Evolutionary conservation across 2,329 filamentous ascomycete species (phyloP), one percentile per base, ranked within the genome.

Genomic region (Nigrospora sphaerica): DNA sequence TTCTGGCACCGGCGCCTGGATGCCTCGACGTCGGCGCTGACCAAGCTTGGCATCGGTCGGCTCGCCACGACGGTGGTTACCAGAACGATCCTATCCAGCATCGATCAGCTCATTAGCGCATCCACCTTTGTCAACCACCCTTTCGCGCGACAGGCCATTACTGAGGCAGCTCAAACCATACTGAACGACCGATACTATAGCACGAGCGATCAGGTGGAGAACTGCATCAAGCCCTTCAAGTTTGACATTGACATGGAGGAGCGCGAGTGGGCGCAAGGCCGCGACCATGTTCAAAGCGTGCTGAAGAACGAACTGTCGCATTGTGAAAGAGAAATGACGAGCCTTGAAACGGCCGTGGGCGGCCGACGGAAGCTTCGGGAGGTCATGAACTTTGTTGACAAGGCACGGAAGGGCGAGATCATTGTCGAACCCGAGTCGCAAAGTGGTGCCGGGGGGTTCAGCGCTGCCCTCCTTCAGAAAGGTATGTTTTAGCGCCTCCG

Each of bases 181-280:
- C 71, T 98, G 12, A 93, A 93, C 54, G 93, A 98, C 59, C 78
- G 92, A 13, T 95, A 95, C 53, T 97, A 96, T 69, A 93, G 92
- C 66, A 98, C 95, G 1, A 93, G 88, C 52, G 95, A 98, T 59
- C 93, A 97, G 67, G 88, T 98, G 1, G 93, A 98, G 66, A 97
- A 97, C 62, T 98, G 92, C 62, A 95, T 98, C 68, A 98, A 98
- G 66, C 93, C 95, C 0, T 98, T 92, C 73, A 98, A 98, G 63
- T 97, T 92, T 56, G 90, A 96, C 52, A 95, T 98, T 48, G 93
- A 98, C 57, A 83, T 98, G 39, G 89, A 95, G 59, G 87, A 91
- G 35, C 75, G 82, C 9, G 95, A 98, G 63, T 98, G 93, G 93
- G 66, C 75, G 4, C 81, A 86, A 50, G 91, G 90, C 1, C 77